These are phyloP conservation scores for Raphanus hybrid DNA, from an alignment of 441 rosid genomes.

Conservation along the genomic window DNA sequence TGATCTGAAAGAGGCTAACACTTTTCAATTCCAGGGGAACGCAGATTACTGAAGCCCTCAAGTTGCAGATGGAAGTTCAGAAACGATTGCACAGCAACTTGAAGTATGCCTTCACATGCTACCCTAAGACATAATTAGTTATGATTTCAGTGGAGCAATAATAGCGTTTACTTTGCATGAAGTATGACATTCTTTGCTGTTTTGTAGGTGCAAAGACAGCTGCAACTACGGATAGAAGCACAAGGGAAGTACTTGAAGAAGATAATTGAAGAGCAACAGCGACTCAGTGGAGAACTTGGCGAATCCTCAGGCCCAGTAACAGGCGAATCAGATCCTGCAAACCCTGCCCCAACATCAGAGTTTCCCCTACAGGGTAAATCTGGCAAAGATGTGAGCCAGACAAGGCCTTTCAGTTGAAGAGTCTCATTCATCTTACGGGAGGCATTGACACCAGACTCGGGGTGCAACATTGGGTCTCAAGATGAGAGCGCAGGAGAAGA, in stretches of 20 bases:
- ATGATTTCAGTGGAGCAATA: neutral
- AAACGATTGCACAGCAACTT: slow-evolving; percentile 90
- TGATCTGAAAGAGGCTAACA: slow-evolving; percentile 21
- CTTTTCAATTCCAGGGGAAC: slow-evolving; percentile 67
- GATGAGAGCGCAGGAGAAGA: slow-evolving; percentile 63
- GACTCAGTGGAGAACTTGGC: slow-evolving; percentile 71
- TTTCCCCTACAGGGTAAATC: slow-evolving; percentile 72
- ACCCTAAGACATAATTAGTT: slow-evolving; percentile 2
- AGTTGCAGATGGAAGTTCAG: slow-evolving; percentile 98
- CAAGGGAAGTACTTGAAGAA: slow-evolving; percentile 96
- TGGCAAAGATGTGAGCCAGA: slow-evolving; percentile 62
- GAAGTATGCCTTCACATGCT: slow-evolving; percentile 66
- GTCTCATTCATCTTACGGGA: slow-evolving; percentile 79
- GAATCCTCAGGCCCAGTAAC: slow-evolving; percentile 64
- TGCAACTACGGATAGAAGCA: slow-evolving; percentile 96
- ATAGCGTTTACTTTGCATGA: neutral
- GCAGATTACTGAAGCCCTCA: slow-evolving; percentile 98
- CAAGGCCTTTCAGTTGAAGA: slow-evolving; percentile 81
- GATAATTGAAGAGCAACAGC: slow-evolving; percentile 98
- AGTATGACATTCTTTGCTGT: slow-evolving; percentile 22
- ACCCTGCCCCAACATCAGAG: slow-evolving; percentile 89
- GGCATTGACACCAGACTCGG: slow-evolving; percentile 87
- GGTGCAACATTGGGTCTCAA: slow-evolving; percentile 59
- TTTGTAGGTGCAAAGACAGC: slow-evolving; percentile 90
- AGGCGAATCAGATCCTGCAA: slow-evolving; percentile 84